Evolutionary conservation across 805 yeast genomes (phyloP), one percentile per base, ranked within the genome.

Genomic region (Metschnikowia matae): DNA sequence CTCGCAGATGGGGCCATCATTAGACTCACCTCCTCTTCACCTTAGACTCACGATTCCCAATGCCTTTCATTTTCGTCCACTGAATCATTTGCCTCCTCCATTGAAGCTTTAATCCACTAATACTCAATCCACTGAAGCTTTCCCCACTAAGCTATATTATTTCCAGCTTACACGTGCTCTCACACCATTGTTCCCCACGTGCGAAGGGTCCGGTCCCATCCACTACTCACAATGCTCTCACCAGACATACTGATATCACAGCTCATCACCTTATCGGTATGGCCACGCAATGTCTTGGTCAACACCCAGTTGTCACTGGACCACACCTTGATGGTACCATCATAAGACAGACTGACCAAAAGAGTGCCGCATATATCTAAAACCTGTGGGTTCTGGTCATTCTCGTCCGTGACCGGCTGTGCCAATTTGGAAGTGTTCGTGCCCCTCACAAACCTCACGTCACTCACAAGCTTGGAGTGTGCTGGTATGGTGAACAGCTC

Each of bases 171-270:
- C 29, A 8, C 29, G 11, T 10, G 11, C 29, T 26, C 29, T 26
- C 29, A 26, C 29, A 8, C 29, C 23, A 29, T 8, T 29, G 37
- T n/a, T 13, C 45, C 48, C 89, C 89, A 87, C 40, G 87, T 48
- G 61, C 86, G 87, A 3, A 89, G 75, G 6, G 87, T 75, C 48
- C 94, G 75, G 63, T 90, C 96, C 96, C 96, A 90, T 18, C 96
- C 91, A 44, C 88, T 78, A 42, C 85, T 79, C 1, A 80, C 76
- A 1, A 90, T 66, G 33, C 52, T 60, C 6, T 68, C 58, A 6
- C 77, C 77, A 48, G 74, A 70, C 0, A 55, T 49, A 10, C 75
- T 62, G 1, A 85, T 59, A 61, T 87, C 96, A 44, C 86, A 77
- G 50, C 84, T 70, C 84, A 90, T 81, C 3, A 89, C 81, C 58